Evolutionary conservation across 2,329 filamentous ascomycete genomes (phyloP).

Genomic region (Fusarium sp.): DNA sequence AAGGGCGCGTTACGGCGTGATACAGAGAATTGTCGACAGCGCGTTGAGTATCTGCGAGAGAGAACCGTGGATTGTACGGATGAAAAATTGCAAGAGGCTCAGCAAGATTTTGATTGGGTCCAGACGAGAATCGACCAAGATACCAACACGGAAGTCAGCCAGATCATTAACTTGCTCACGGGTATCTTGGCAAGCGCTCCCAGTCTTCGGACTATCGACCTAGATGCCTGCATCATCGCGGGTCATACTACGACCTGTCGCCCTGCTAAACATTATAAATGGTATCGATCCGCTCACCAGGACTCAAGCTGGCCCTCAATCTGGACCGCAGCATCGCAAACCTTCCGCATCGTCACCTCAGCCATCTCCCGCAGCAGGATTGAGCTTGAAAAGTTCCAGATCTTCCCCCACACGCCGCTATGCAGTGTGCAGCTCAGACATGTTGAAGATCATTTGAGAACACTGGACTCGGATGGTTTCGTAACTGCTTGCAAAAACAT

Average conservation of each 20-base stretch:
- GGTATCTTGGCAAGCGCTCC: rapidly evolving
- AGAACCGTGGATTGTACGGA: not conserved
- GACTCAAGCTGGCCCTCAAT: not conserved
- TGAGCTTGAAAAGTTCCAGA: rapidly evolving
- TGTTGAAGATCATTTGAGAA: not conserved
- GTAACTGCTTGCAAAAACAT: not conserved
- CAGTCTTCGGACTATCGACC: not conserved
- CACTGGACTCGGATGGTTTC: not conserved
- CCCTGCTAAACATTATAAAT: not conserved
- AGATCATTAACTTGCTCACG: rapidly evolving
- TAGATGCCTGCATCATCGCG: not conserved
- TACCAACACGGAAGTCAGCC: rapidly evolving
- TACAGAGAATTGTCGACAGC: not conserved
- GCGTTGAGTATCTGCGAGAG: not conserved
- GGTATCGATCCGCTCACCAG: not conserved
- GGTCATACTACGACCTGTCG: not conserved
- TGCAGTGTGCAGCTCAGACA: not conserved
- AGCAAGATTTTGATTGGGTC: not conserved
- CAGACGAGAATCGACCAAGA: not conserved
- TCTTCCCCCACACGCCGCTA: not conserved
- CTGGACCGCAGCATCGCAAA: not conserved
- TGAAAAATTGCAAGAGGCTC: not conserved
- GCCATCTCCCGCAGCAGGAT: not conserved
- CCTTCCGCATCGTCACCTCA: not conserved
- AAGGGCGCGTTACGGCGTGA: not conserved